Conservation (phyloP, 148 eudicot genomes). For the Vaccinium darrowii region DNA sequence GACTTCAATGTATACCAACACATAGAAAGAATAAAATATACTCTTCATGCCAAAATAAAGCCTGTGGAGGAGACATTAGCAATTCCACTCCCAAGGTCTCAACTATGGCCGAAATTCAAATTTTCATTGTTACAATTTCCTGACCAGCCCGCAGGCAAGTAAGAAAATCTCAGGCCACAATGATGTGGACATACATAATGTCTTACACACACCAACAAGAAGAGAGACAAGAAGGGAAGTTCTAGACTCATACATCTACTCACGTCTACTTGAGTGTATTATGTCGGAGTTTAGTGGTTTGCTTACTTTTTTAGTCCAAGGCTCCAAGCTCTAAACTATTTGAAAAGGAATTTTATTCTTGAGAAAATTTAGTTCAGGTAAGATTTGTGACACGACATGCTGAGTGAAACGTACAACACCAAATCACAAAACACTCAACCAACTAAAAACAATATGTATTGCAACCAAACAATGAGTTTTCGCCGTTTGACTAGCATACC, state of each 20-base stretch:
- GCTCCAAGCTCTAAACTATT: neutral
- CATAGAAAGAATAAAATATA: neutral
- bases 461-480: neutral
- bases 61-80: neutral
- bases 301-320: neutral
- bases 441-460: neutral
- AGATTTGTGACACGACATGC: neutral
- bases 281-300: neutral
- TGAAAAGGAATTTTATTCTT: neutral
- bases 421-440: conserved; percentile 4
- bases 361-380: neutral
- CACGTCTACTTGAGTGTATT: neutral
- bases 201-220: neutral
- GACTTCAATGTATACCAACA: neutral
- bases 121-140: neutral
- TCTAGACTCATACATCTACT: neutral
- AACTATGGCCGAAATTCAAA: neutral
- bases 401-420: neutral
- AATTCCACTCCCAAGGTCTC: neutral
- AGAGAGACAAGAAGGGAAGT: neutral
- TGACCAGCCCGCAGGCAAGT: neutral
- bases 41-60: neutral
- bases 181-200: neutral
- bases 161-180: neutral
- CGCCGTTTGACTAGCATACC: conserved; percentile 24